Evolutionary conservation across 2,329 filamentous ascomycete genomes (phyloP).

Genomic region (Aspergillus felis): DNA sequence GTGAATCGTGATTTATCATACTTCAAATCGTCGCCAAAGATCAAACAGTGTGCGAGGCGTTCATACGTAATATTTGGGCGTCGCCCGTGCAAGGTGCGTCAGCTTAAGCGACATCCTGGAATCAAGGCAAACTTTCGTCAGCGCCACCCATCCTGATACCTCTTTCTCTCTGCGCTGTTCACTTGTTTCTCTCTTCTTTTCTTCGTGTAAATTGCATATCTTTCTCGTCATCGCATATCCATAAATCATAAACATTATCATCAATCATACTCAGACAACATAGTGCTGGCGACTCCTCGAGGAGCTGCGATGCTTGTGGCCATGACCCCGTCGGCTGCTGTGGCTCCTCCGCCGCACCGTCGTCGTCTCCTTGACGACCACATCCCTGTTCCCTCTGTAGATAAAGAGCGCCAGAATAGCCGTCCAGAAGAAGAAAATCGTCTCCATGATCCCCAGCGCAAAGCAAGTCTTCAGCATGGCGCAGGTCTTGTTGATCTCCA

Average conservation of each 20-base stretch:
- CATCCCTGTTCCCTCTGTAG: constrained; percentile 26
- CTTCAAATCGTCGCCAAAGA: neutral
- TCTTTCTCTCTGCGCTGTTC: neutral
- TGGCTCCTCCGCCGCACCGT: constrained; percentile 31
- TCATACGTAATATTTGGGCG: neutral
- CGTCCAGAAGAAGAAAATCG: constrained; percentile 74
- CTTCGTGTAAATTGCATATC: neutral
- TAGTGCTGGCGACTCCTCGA: constrained; percentile 27
- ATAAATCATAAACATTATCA: neutral
- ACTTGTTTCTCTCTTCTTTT: neutral
- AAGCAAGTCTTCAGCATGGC: constrained; percentile 89
- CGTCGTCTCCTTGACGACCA: constrained; percentile 39
- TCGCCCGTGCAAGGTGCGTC: neutral
- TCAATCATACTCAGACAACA: constrained; percentile 21
- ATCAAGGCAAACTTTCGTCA: neutral
- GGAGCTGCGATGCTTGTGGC: constrained; percentile 27
- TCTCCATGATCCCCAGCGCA: constrained; percentile 86
- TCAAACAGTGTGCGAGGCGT: neutral
- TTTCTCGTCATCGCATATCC: neutral
- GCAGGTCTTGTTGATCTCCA: constrained; percentile 70
- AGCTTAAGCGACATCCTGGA: neutral
- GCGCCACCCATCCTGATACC: neutral
- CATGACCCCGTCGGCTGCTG: constrained; percentile 33
- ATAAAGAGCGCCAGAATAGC: constrained; percentile 61
- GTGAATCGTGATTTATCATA: neutral